These are phyloP conservation scores for Candida ascalaphidarum DNA, from an alignment of 805 yeast species.

Conservation along the genomic window DNA sequence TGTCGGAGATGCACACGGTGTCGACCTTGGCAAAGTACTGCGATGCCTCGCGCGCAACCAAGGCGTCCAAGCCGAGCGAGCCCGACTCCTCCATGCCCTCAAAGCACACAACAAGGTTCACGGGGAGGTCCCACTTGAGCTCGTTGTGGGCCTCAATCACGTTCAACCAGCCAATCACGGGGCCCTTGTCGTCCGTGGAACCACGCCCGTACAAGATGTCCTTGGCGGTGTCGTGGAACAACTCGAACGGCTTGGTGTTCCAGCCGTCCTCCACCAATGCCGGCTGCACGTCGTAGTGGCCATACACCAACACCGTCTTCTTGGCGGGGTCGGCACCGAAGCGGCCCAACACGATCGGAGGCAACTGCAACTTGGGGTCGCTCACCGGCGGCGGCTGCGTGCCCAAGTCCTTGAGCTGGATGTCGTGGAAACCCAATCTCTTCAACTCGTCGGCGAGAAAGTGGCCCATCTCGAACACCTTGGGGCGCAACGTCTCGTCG, in stretches of 20 bases:
- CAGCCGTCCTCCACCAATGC: constrained; percentile 91
- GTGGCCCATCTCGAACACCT: constrained; percentile 84
- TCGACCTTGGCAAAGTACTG: constrained; percentile 81
- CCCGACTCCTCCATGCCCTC: constrained; percentile 99
- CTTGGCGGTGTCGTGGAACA: constrained; percentile 51
- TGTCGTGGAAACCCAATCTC: constrained; percentile 70
- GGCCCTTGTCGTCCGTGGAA: constrained; percentile 96
- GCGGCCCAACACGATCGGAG: constrained; percentile 91
- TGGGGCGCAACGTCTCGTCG: constrained; percentile 81
- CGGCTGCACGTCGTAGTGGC: constrained; percentile 98
- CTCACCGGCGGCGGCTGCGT: constrained; percentile 86
- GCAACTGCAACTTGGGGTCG: constrained; percentile 60
- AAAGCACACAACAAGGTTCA: constrained; percentile 83
- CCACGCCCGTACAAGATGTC: constrained; percentile 86
- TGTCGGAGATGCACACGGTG: constrained; percentile 93
- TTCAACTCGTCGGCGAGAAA: constrained; percentile 66
- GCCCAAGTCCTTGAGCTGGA: constrained; percentile 78
- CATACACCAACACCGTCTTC: constrained; percentile 87
- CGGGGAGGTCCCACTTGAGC: constrained; percentile 83
- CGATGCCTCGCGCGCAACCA: constrained; percentile 72
- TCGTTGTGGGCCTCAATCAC: constrained; percentile 84
- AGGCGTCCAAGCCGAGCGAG: constrained; percentile 79
- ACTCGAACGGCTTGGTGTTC: constrained; percentile 82
- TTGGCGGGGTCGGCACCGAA: constrained; percentile 75
- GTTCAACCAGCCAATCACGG: constrained; percentile 95